Base-by-base conservation (phyloP, 1,284 basidiomycete genomes). In the Papiliotrema terrestris region DNA sequence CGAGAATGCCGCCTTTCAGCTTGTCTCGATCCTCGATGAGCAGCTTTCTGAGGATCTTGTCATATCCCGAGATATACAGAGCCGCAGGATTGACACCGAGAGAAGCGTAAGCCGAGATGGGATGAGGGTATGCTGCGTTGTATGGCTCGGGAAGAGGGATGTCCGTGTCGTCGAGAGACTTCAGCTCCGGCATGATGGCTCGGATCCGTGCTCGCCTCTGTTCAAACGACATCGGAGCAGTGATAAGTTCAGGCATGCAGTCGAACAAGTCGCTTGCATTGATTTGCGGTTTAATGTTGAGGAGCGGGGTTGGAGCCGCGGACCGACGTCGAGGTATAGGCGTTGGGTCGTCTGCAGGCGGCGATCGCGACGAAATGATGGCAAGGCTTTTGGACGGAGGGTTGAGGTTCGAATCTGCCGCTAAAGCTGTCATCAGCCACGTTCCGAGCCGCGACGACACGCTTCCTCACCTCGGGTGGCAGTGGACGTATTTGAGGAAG, bases 101-200 rank as follows among this genome's bases (percentile, higher is more conserved):
- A 0, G 71, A 72, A 4, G 68, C 67, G 54, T 75, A 75, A 5
- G 63, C 65, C 2, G 68, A 69, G 23, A 75, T 46, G 5, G 73
- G 73, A 52, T 75, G 73, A 1, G 73, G 73, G 48, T 69, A 75
- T 9, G 61, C 62, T 1, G 59, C 17, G 53, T 73, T 73, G 68
- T 75, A 75, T 2, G 71, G 58, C 22, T 58, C 29, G 9, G 73
- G 73, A 3, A 60, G 49, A 3, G 66, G 66, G 22, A 68, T 56
- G 32, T 68, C 61, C 14, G 55, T 55, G 11, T 66, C 67, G 15
- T 35, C 14, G 25, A 47, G 29, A 3, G 45, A 32, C 17, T 47
- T 47, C 13, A 47, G 45, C 6, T 35, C 29, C 9, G 19, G 62
- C 55, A 53, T 65, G 68, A 1, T 57, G 51, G 0, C 59, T 65